Evolutionary conservation across 495 filamentous ascomycete genomes (phyloP).

Genomic region (Jackrogersella multiformis): DNA sequence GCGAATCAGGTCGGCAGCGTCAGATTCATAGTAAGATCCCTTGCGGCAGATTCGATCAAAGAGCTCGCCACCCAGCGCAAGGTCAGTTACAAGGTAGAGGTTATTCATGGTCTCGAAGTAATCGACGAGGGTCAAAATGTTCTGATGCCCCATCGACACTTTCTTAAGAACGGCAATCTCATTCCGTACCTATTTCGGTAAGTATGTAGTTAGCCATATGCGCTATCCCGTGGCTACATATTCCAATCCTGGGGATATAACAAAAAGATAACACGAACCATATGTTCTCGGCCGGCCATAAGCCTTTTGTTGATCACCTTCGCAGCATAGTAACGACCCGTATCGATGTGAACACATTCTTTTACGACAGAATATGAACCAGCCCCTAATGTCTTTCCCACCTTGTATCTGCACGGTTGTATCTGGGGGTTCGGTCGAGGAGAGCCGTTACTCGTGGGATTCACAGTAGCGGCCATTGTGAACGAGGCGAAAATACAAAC

Average conservation of each 20-base stretch:
- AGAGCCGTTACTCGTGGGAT: slow-evolving; percentile 42
- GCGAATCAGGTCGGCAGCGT: slow-evolving; percentile 93
- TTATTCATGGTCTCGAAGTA: slow-evolving; percentile 99
- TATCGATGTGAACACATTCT: slow-evolving; percentile 98
- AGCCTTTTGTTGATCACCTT: slow-evolving; percentile 99
- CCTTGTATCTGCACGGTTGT: slow-evolving; percentile 85
- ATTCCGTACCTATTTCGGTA: slow-evolving; percentile 78
- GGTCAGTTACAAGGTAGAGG: slow-evolving; percentile 95
- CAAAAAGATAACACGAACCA: slow-evolving; percentile 66
- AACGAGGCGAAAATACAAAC: not conserved
- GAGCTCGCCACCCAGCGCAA: slow-evolving; percentile 94
- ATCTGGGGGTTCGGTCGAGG: slow-evolving; percentile 53
- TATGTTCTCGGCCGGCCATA: slow-evolving; percentile 97
- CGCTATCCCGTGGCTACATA: not conserved
- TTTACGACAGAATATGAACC: slow-evolving; percentile 99
- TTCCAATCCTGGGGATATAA: not conserved
- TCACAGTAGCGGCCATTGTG: slow-evolving; percentile 48
- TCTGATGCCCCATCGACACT: slow-evolving; percentile 97
- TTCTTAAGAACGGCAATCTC: slow-evolving; percentile 97
- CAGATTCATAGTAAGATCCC: slow-evolving; percentile 96
- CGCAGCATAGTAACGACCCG: slow-evolving; percentile 96
- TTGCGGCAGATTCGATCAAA: slow-evolving; percentile 99
- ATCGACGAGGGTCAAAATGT: slow-evolving; percentile 96
- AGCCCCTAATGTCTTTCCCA: slow-evolving; percentile 94
- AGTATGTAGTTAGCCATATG: slow-evolving; percentile 24